These are phyloP conservation scores for Dichomitus squalens DNA, from an alignment of 1,284 basidiomycete genomes.

Conservation along the genomic window DNA sequence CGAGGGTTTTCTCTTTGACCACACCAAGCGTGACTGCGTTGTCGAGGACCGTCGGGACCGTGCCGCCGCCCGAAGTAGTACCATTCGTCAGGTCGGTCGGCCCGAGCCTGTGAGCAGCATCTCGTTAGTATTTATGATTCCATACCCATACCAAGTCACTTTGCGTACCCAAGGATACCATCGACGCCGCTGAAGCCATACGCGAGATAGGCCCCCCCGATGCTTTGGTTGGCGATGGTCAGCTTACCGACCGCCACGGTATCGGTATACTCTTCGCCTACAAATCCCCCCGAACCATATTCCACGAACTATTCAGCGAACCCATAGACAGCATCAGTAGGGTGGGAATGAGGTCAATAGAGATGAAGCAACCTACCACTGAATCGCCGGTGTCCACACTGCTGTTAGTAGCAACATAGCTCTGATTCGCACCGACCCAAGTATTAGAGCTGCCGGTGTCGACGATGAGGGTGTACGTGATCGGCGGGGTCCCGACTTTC, in stretches of 20 bases:
- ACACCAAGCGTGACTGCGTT: slow-evolving; percentile 41
- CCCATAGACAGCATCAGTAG: background rate
- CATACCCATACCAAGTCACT: background rate
- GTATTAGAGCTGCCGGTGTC: slow-evolving; percentile 48
- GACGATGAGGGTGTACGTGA: slow-evolving; percentile 20
- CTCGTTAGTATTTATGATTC: background rate
- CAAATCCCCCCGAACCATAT: background rate
- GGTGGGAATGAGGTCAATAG: background rate
- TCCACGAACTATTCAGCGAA: background rate
- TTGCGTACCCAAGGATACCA: slow-evolving; percentile 50
- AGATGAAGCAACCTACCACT: slow-evolving; percentile 3
- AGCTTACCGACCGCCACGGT: slow-evolving; percentile 36
- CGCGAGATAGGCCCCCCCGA: slow-evolving; percentile 52
- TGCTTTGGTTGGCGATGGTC: slow-evolving; percentile 47
- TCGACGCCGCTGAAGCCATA: slow-evolving; percentile 43
- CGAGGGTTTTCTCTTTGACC: slow-evolving; percentile 10
- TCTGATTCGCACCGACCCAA: slow-evolving; percentile 53
- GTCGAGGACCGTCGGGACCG: slow-evolving; percentile 37
- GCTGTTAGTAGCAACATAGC: slow-evolving; percentile 43
- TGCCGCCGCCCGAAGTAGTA: background rate
- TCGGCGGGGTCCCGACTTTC: slow-evolving; percentile 25
- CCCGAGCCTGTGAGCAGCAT: slow-evolving; percentile 36
- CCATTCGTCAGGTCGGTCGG: slow-evolving; percentile 46
- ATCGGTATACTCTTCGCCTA: slow-evolving; percentile 42
- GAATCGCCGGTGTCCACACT: slow-evolving; percentile 33